phyloP scores from a whole-genome alignment of 78 protist species.

The Pelomyxa schiedti region DNA sequence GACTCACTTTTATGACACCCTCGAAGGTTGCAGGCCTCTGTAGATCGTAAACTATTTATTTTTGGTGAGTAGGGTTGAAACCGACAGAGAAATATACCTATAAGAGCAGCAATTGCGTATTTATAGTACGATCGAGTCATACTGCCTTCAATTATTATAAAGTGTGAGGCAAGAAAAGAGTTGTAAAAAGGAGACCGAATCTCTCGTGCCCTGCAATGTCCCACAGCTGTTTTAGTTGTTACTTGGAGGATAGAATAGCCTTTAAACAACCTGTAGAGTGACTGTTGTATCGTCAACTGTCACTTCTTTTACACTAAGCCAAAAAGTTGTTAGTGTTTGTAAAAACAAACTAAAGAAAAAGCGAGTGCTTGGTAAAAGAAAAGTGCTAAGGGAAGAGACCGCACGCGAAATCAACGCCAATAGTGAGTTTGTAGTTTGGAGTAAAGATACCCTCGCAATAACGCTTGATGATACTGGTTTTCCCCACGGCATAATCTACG shows the following conservation, averaged over 20 bases:
- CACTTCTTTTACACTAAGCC: constrained; percentile 17
- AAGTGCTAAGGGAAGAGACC: not conserved
- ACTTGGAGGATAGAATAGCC: not conserved
- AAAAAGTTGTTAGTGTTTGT: not conserved
- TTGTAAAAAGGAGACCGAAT: not conserved
- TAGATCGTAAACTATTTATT: constrained; percentile 36
- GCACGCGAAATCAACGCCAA: constrained; percentile 69
- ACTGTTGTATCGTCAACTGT: constrained; percentile 18
- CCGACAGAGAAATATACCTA: constrained; percentile 1
- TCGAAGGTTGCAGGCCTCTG: constrained; percentile 37
- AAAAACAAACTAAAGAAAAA: not conserved
- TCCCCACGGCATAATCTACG: constrained; percentile 68
- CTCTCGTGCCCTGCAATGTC: constrained; percentile 72
- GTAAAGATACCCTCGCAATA: constrained; percentile 52
- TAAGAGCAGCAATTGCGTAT: constrained; percentile 46
- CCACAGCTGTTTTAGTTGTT: constrained; percentile 25
- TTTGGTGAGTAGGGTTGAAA: not conserved
- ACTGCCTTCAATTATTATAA: constrained; percentile 38
- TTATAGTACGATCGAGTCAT: constrained; percentile 60
- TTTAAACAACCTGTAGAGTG: constrained; percentile 11
- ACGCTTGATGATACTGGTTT: constrained; percentile 44
- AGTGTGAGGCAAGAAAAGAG: no score
- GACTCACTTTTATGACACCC: constrained; percentile 29
- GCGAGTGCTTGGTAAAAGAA: not conserved
- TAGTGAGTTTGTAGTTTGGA: constrained; percentile 61